Conservation (phyloP, 1,139 yeast species). For the Pneumocystis wakefieldiae region DNA sequence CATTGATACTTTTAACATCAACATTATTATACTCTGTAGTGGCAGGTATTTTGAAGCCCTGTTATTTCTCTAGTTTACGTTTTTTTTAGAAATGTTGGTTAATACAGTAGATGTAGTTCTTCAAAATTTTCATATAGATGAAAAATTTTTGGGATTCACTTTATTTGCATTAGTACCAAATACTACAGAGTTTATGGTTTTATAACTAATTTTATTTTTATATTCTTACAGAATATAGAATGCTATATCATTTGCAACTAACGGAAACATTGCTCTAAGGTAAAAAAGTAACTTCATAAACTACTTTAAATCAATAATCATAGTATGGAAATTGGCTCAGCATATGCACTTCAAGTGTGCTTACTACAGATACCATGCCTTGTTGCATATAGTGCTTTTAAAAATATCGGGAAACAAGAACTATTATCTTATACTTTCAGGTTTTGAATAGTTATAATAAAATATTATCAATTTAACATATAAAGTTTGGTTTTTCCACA, state of each 20-base stretch:
- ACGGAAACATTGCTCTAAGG: slow-evolving; percentile 78
- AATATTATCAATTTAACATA: slow-evolving; percentile 38
- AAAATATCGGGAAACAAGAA: slow-evolving; percentile 21
- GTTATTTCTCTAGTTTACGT: background rate
- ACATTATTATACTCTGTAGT: slow-evolving; percentile 79
- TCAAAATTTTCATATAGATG: slow-evolving; percentile 58
- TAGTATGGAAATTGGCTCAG: slow-evolving; percentile 95
- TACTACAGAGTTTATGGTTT: slow-evolving; percentile 70
- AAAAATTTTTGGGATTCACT: slow-evolving; percentile 82
- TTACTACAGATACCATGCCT: slow-evolving; percentile 83
- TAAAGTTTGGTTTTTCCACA: slow-evolving; percentile 67
- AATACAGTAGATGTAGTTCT: slow-evolving; percentile 87
- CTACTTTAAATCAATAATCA: background rate
- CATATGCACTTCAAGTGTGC: slow-evolving; percentile 94
- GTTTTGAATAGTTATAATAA: slow-evolving; percentile 5
- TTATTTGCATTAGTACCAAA: slow-evolving; percentile 93
- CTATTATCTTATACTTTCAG: slow-evolving; percentile 17
- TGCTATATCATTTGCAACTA: slow-evolving; percentile 90
- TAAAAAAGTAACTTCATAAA: slow-evolving; percentile 11
- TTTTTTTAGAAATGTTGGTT: slow-evolving; percentile 53
- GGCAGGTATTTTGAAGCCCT: slow-evolving; percentile 29
- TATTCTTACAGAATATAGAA: slow-evolving; percentile 25
- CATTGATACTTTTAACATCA: slow-evolving; percentile 70
- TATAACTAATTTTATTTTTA: background rate
- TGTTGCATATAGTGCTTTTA: slow-evolving; percentile 56